These are phyloP conservation scores for Alternaria incomplexa DNA, from an alignment of 2,329 filamentous ascomycete genomes.

Conservation along the genomic window DNA sequence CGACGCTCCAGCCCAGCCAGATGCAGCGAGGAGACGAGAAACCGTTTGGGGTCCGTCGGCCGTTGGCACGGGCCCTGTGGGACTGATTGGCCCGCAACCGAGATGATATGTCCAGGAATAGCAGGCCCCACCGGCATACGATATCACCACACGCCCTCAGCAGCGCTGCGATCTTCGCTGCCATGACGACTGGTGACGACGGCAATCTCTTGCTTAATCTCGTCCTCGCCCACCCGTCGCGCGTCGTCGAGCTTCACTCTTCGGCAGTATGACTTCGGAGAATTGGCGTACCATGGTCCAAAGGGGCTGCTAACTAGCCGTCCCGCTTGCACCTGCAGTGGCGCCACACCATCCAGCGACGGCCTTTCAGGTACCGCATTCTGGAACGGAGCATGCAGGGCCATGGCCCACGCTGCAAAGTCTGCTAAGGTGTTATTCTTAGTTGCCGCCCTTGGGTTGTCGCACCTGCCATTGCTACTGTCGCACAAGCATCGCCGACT, in stretches of 20 bases:
- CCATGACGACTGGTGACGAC: neutral
- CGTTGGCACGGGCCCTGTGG: neutral
- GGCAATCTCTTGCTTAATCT: neutral
- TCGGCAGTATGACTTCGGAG: neutral
- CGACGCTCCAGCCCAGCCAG: constrained; percentile 12
- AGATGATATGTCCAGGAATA: constrained; percentile 20
- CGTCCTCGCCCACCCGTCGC: neutral
- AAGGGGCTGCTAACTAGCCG: constrained; percentile 1
- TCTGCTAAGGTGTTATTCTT: constrained; percentile 6
- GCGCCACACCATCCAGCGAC: constrained; percentile 7
- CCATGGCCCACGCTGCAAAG: neutral
- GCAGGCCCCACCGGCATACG: constrained; percentile 8
- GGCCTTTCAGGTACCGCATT: constrained; percentile 7
- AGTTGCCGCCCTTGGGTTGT: constrained; percentile 2
- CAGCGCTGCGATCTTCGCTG: neutral
- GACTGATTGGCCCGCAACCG: constrained; percentile 21
- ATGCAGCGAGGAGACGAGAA: constrained; percentile 4
- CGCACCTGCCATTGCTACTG: constrained; percentile 1
- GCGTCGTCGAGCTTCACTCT: neutral
- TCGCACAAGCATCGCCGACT: neutral
- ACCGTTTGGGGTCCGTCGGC: constrained; percentile 2
- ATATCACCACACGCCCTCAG: neutral
- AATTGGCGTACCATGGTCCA: constrained; percentile 4
- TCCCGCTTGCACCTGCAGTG: constrained; percentile 11
- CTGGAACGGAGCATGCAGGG: constrained; percentile 11